Evolutionary conservation across 768 basidiomycete genomes (phyloP), one percentile per base, ranked within the genome.

Genomic region (Crepidotus variabilis): DNA sequence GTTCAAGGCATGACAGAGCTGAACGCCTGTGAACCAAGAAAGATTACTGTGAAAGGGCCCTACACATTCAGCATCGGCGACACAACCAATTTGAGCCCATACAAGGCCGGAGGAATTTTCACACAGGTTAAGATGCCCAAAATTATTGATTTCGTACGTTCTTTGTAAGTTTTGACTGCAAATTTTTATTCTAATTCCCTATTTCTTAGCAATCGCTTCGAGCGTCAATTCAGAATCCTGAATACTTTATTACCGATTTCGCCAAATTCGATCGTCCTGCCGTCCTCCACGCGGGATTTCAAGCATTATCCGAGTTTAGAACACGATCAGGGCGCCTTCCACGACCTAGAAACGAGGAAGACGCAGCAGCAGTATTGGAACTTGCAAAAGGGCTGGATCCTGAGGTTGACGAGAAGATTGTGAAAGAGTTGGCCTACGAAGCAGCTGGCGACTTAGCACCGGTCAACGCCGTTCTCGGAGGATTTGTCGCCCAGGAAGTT

Each of bases 41-140:
- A 95, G 71, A 75, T 99, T 35, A 77, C 88, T 14, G 93, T 96
- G 59, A 98, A 96, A 67, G 97, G 96, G 2, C 97, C 97, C 0
- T 99, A 98, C 69, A 98, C 97, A 0, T 99, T 99, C 72, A 78
- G 88, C 28, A 96, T 99, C 56, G 96, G 97, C 2, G 92, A 97
- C 69, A 98, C 95, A 2, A 82, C 86, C 28, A 79, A 79, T 34
- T 68, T 97, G 10, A 78, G 86, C 23, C 78, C 83, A 47, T 98
- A 98, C 73, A 83, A 86, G 62, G 68, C 83, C 24, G 97, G 96
- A 22, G 97, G 97, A 35, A 89, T 95, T 59, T 99, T 98, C 70
- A 94, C 92, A 6, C 97, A 99, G 71, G 94, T 98, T 60, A 99
- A 98, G 76, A 96, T 98, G 94, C 97, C 97, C 9, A 98, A 96